Evolutionary conservation across 768 basidiomycete genomes (phyloP).

Genomic region (Serendipita sp.): DNA sequence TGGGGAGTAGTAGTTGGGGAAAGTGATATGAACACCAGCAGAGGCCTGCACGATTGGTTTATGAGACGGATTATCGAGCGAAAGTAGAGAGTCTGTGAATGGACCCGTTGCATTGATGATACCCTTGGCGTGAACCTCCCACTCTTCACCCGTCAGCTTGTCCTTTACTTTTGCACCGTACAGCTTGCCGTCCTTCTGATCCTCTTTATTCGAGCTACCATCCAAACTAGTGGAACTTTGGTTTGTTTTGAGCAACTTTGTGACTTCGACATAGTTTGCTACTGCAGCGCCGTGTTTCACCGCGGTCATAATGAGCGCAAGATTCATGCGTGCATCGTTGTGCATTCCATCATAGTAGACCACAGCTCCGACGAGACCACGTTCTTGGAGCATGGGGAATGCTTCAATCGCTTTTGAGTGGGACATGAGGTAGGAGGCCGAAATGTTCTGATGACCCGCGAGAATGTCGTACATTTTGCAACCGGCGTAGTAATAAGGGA

Average conservation of each 20-base stretch:
- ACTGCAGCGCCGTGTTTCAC: constrained; percentile 79
- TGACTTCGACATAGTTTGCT: constrained; percentile 83
- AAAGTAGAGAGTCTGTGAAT: constrained; percentile 71
- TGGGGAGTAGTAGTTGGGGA: constrained; percentile 94
- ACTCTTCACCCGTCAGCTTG: constrained; percentile 66
- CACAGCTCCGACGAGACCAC: constrained; percentile 83
- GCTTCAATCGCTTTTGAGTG: constrained; percentile 84
- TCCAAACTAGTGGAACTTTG: not conserved
- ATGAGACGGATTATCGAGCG: constrained; percentile 60
- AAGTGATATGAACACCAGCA: constrained; percentile 87
- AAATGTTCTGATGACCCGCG: constrained; percentile 95
- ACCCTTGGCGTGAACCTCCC: constrained; percentile 73
- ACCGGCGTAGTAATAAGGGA: constrained; percentile 90
- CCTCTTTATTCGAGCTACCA: constrained; percentile 14
- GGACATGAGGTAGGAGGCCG: constrained; percentile 85
- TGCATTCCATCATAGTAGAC: constrained; percentile 97
- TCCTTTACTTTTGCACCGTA: constrained; percentile 65
- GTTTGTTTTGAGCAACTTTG: constrained; percentile 45
- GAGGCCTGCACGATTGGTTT: constrained; percentile 84
- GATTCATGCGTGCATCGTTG: constrained; percentile 97
- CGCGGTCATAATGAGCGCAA: constrained; percentile 85
- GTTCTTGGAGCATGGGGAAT: constrained; percentile 90
- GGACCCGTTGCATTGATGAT: constrained; percentile 96
- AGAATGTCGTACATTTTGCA: constrained; percentile 94
- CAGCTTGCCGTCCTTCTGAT: constrained; percentile 34